Evolutionary conservation across 129 eudicot species (phyloP), one percentile per base, ranked within the genome.

Genomic region (Heracleum sosnowskyi): DNA sequence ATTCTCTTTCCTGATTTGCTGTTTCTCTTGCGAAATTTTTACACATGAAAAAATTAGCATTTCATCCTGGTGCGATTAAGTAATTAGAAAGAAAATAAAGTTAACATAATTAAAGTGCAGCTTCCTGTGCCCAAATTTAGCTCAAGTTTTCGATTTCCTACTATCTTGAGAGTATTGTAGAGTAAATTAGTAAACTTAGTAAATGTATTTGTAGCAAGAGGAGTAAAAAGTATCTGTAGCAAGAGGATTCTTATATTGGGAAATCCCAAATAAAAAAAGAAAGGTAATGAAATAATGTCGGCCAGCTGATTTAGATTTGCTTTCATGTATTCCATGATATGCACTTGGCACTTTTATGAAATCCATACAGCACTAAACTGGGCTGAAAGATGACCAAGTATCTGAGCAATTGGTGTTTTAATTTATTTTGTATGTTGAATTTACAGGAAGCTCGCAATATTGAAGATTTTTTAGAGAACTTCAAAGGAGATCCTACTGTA

Each of bases 401-500:
- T 66, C 9, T 66, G 37, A 66, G 2, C 24, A 12, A 1, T 16
- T 13, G 72, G 11, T 66, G 42, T 72, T 35, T 47, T 3, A 33
- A 33, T 26, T 24, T 39, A 37, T 2, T 74, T 41, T 44, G 3
- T 18, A 12, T 74, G 3, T 13, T 45, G 35, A 73, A 80, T 79
- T 13, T 70, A 12, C 83, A 95, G 99, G 99, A 95, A 84, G 99
- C 99, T 77, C 97, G 97, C 29, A 95, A 95, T 66, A 95, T 95
- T 81, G 99, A 92, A 86, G 97, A 95, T 79, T 95, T 95, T 79
- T 74, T 88, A 47, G 99, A 92, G 84, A 95, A 95, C 85, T 95
- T 95, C 83, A 95, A 92, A 86, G 88, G 85, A 68, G 99, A 95
- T 85, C 99, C 96, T 34, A 95, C 97, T 28, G 99, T 95, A 53